Percentiles rank a stretch among this genome's conserved stretches.
phyloP scores from a whole-genome alignment of 1,139 yeast species.

The Zygosaccharomyces pseudobailii region DNA sequence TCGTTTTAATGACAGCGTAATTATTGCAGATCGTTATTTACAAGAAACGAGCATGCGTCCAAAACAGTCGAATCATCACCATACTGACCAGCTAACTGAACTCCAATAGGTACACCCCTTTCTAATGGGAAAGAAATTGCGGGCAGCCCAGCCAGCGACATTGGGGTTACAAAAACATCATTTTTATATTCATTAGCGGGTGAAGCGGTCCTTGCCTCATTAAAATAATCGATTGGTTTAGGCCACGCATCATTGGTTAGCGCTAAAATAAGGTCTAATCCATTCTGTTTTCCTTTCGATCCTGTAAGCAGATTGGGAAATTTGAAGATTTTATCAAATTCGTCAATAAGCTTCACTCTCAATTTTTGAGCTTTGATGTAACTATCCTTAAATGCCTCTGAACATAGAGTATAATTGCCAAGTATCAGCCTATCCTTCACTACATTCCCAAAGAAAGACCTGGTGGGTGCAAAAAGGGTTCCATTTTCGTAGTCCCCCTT shows the following conservation, averaged over 20 bases:
- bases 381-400: constrained; percentile 69
- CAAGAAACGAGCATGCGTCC: constrained; percentile 19
- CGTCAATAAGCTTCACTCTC: constrained; percentile 54
- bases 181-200: constrained; percentile 66
- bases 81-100: constrained; percentile 81
- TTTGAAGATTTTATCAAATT: constrained; percentile 62
- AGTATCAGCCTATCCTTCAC: constrained; percentile 77
- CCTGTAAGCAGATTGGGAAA: constrained; percentile 43
- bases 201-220: constrained; percentile 35
- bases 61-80: constrained; percentile 72
- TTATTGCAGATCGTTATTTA: not conserved
- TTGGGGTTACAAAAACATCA: constrained; percentile 85
- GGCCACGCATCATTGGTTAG: constrained; percentile 71
- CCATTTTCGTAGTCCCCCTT: constrained; percentile 36
- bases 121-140: constrained; percentile 64
- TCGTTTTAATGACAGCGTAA: not conserved
- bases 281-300: constrained; percentile 23
- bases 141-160: constrained; percentile 89
- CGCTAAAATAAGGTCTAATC: constrained; percentile 67
- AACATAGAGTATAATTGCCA: constrained; percentile 81
- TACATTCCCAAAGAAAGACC: constrained; percentile 68
- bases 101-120: constrained; percentile 47
- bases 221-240: constrained; percentile 45
- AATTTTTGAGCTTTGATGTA: constrained; percentile 70
- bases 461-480: constrained; percentile 49